Conservation (phyloP, 441 rosid genomes). For the Erodium moschatum region DNA sequence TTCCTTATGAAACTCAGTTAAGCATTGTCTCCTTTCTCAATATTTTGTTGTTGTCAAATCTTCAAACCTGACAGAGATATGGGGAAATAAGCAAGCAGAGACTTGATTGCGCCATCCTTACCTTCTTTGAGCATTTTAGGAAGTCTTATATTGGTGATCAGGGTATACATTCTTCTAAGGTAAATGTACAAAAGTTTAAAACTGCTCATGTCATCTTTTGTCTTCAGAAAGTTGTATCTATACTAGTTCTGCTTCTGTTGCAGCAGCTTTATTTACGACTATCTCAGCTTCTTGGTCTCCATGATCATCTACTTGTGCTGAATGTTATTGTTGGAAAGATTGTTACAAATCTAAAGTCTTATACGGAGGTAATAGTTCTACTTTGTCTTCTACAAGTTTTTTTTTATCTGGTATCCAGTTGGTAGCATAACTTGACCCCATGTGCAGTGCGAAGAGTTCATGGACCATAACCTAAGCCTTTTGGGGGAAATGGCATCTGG, state of each 20-base stretch:
- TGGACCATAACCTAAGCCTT: conserved; percentile 85
- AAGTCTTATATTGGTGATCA: conserved; percentile 99
- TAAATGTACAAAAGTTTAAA: conserved; percentile 25
- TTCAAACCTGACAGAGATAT: conserved; percentile 57
- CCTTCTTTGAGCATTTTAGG: conserved; percentile 92
- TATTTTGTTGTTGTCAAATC: conserved; percentile 9
- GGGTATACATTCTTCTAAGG: conserved; percentile 98
- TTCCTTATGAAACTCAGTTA: neutral
- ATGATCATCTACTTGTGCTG: conserved; percentile 83
- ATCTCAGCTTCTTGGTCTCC: conserved; percentile 87
- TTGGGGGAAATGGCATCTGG: conserved; percentile 97
- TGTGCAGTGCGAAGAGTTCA: conserved; percentile 84
- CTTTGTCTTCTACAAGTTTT: conserved; percentile 14
- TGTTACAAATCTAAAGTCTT: conserved; percentile 89
- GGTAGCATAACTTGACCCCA: conserved; percentile 16
- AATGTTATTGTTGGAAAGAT: conserved; percentile 94
- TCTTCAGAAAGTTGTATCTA: conserved; percentile 9
- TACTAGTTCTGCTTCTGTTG: conserved; percentile 32
- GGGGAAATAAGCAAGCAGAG: conserved; percentile 87
- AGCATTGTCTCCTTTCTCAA: neutral
- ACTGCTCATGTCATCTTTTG: conserved; percentile 2
- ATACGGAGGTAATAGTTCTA: conserved; percentile 56
- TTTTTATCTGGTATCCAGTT: neutral
- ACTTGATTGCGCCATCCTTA: conserved; percentile 95
- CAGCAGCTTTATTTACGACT: conserved; percentile 96